Conservation (phyloP, 306 rosid species). For the Dryas drummondii region DNA sequence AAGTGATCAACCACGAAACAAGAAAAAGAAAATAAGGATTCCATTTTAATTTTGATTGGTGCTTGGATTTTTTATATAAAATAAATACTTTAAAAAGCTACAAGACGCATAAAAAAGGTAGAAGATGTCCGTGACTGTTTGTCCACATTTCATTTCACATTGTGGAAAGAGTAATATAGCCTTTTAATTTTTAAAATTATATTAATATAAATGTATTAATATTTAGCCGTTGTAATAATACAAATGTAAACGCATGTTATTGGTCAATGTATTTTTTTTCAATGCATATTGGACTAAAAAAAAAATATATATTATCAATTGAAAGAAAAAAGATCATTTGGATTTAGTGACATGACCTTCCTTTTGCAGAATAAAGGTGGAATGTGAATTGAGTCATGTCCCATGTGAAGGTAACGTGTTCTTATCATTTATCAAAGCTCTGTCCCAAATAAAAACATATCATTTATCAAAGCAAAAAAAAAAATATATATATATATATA, state of each 20-base stretch:
- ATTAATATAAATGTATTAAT: too few relatives aligned
- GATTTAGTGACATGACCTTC: slow-evolving; percentile 7
- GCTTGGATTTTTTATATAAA: slow-evolving; percentile 3
- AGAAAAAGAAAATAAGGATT: neutral
- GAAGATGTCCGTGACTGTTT: neutral
- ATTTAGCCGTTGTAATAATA: neutral
- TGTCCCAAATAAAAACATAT: too few relatives aligned
- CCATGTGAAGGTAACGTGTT: slow-evolving; percentile 8
- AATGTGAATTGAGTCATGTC: slow-evolving; percentile 12
- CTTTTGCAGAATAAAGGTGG: slow-evolving; percentile 2
- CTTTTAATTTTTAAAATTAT: too few relatives aligned
- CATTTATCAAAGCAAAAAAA: too few relatives aligned
- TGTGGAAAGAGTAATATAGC: neutral
- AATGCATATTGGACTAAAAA: too few relatives aligned
- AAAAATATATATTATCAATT: neutral
- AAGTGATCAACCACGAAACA: slow-evolving; percentile 1
- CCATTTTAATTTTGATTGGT: slow-evolving; percentile 2
- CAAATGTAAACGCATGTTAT: neutral
- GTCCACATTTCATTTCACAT: neutral
- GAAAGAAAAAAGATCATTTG: neutral
- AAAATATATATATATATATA: too few relatives aligned
- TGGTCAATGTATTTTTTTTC: neutral
- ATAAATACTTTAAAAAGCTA: slow-evolving; percentile 10
- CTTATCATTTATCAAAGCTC: neutral
- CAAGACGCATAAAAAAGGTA: neutral